Evolutionary conservation across 345 rosid species (phyloP), one percentile per base, ranked within the genome.

Genomic region (Raphanus sativus): DNA sequence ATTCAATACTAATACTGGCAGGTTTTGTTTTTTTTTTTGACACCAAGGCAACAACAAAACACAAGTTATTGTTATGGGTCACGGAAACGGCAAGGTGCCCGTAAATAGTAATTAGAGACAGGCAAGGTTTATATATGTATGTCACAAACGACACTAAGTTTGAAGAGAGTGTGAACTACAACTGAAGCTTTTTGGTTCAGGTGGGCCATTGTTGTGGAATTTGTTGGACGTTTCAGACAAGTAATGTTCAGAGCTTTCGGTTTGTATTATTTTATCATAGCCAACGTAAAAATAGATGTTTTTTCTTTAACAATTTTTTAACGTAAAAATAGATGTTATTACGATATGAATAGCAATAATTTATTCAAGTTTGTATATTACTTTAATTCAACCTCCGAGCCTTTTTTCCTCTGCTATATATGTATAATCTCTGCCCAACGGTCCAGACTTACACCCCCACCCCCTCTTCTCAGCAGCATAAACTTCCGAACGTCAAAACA

Each of bases 221-320:
- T 88, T 85, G 33, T 82, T 54, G 84, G 67, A 75, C 71, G 84
- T 83, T 68, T 64, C 62, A 73, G 85, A 77, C 89, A 87, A 86
- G 90, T 83, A 82, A 84, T 77, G 87, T 80, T 68, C 3, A 56
- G 80, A 36, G 33, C 88, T 92, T 90, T 92, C 95, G 97, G 93
- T 86, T 90, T 83, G 3, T 80, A 72, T 69, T 70, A 81, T 65
- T 70, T 15, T 65, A 75, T 68, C 36, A 26, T 25, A n/a, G 9
- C 75, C 8, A 56, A 24, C 48, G 67, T 32, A 15, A 55, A 13
- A 2, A 28, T 13, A 36, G 6, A 16, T 55, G 42, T 1, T n/a
- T 21, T 21, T 21, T 21, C 21, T 1, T 21, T 21, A 21, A 21
- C 21, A 21, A 21, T 21, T 21, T 21, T 21, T 21, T 21, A 56